A percentile compares a stretch with the other conserved stretches of the same genome.
Evolutionary conservation across 2,329 filamentous ascomycete genomes (phyloP).

Genomic region (Fonsecaea pedrosoi): DNA sequence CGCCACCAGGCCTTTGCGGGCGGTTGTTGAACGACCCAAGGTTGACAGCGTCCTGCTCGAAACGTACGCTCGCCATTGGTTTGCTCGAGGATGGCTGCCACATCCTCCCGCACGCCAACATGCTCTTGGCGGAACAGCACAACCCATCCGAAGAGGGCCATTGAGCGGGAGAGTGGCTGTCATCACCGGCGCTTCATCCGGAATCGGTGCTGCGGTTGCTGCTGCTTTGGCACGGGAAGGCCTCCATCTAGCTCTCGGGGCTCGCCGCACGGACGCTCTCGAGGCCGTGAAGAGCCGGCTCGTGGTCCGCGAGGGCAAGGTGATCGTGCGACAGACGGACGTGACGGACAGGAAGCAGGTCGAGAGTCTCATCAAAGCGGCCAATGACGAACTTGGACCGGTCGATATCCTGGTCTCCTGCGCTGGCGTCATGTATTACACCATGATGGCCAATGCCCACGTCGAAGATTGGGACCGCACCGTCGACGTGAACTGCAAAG

Average conservation of each 20-base stretch:
- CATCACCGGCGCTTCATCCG: constrained; percentile 48
- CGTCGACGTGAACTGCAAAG: constrained; percentile 87
- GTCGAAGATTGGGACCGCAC: constrained; percentile 80
- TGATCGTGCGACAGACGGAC: constrained; percentile 73
- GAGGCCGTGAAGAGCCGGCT: constrained; percentile 70
- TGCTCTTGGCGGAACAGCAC: constrained; percentile 53
- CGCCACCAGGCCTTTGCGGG: constrained; percentile 67
- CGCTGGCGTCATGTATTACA: constrained; percentile 88
- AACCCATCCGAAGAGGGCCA: constrained; percentile 61
- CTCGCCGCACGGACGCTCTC: constrained; percentile 72
- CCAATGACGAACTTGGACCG: constrained; percentile 69
- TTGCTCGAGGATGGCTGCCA: constrained; percentile 77
- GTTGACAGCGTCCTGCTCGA: constrained; percentile 74
- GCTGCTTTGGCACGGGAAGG: constrained; percentile 52
- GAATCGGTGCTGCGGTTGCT: constrained; percentile 48
- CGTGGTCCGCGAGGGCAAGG: constrained; percentile 64
- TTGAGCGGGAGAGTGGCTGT: constrained; percentile 48
- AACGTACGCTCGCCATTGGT: constrained; percentile 81
- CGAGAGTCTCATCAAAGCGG: constrained; percentile 66
- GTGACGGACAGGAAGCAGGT: constrained; percentile 72
- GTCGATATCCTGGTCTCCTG: constrained; percentile 81
- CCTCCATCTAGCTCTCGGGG: constrained; percentile 48
- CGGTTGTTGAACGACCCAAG: constrained; percentile 67
- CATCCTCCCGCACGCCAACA: constrained; percentile 63
- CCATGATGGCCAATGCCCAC: constrained; percentile 79